phyloP scores from a whole-genome alignment of 352 stramenopile species.

The Phytophthora multivora region DNA sequence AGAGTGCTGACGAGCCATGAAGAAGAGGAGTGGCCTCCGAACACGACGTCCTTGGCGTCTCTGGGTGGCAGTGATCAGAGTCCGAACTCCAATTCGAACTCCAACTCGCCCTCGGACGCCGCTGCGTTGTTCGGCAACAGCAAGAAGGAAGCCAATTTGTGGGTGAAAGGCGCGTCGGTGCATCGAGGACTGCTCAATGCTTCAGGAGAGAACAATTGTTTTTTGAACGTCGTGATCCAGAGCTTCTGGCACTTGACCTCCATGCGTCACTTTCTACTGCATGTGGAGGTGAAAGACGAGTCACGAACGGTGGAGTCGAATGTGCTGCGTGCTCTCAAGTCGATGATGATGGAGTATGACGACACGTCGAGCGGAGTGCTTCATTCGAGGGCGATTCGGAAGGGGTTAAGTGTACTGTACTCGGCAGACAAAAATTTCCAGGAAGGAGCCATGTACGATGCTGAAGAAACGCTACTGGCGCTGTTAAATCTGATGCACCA shows the following conservation, averaged over 20 bases:
- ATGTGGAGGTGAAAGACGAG: constrained; percentile 87
- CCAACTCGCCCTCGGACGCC: constrained; percentile 16
- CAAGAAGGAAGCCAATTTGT: constrained; percentile 75
- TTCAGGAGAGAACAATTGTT: constrained; percentile 90
- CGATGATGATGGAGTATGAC: constrained; percentile 87
- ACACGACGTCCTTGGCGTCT: constrained; percentile 27
- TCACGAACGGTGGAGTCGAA: constrained; percentile 72
- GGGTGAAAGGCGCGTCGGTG: constrained; percentile 82
- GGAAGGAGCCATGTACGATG: constrained; percentile 89
- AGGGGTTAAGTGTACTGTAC: constrained; percentile 87
- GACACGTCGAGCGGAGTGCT: constrained; percentile 79
- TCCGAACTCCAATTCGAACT: constrained; percentile 11
- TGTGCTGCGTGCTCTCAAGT: constrained; percentile 75
- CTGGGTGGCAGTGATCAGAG: constrained; percentile 36
- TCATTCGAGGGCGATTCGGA: constrained; percentile 78
- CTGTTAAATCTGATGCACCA: constrained; percentile 88
- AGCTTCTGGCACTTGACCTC: constrained; percentile 91
- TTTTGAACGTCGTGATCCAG: constrained; percentile 91
- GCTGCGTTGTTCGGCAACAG: constrained; percentile 23
- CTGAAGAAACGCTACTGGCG: constrained; percentile 84
- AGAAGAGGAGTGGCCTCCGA: constrained; percentile 40
- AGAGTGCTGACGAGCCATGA: constrained; percentile 50
- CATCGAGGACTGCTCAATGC: constrained; percentile 80
- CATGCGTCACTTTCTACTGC: constrained; percentile 84
- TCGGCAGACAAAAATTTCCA: constrained; percentile 85